phyloP scores from a whole-genome alignment of 2,329 filamentous ascomycete genomes.

The Torrubiella hemipterigena region DNA sequence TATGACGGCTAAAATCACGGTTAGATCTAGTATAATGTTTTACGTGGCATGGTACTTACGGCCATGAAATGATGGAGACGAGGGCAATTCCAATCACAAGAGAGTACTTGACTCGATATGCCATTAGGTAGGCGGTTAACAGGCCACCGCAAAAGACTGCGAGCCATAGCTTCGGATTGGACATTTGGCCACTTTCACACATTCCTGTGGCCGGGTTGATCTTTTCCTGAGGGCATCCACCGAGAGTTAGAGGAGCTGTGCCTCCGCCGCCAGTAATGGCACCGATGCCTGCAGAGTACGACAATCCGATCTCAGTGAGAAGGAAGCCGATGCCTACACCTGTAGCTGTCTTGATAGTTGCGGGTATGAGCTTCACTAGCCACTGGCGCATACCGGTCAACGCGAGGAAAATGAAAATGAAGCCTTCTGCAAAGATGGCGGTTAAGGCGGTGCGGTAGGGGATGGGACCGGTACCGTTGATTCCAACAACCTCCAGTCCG shows the following conservation, averaged over 20 bases:
- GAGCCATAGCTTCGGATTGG: conserved; percentile 76
- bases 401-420: conserved; percentile 52
- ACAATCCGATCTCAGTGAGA: conserved; percentile 52
- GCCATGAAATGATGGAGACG: conserved; percentile 66
- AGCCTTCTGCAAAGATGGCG: conserved; percentile 52
- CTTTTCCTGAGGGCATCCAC: conserved; percentile 53
- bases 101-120: conserved; percentile 62
- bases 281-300: conserved; percentile 74
- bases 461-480: conserved; percentile 42
- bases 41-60: too few relatives aligned
- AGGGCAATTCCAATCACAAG: conserved; percentile 63
- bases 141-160: conserved; percentile 73
- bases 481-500: conserved; percentile 37
- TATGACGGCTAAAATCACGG: conserved; percentile 48
- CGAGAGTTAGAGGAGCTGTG: conserved; percentile 63
- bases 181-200: conserved; percentile 55
- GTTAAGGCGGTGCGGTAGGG: conserved; percentile 50
- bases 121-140: conserved; percentile 69
- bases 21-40: too few relatives aligned
- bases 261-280: conserved; percentile 57
- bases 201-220: conserved; percentile 32
- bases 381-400: conserved; percentile 61
- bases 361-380: conserved; percentile 54
- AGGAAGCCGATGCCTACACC: conserved; percentile 55
- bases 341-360: conserved; percentile 53